Evolutionary conservation across 805 yeast species (phyloP).

Genomic region (Candida jianshihensis): DNA sequence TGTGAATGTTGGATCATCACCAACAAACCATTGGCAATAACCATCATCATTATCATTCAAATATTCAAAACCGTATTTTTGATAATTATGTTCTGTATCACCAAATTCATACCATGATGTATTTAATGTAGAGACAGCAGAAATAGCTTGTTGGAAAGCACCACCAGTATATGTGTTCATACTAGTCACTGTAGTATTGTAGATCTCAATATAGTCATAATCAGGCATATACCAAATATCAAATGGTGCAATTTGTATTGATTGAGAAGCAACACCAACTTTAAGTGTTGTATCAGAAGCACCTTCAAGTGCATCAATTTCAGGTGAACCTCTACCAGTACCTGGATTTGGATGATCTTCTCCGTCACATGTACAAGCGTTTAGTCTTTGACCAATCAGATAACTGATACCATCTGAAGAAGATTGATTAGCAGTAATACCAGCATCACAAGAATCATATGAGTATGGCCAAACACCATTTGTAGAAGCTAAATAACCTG

Average conservation of each 20-base stretch:
- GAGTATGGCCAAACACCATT: conserved; percentile 96
- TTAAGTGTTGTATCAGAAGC: conserved; percentile 49
- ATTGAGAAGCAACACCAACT: conserved; percentile 73
- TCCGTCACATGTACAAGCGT: conserved; percentile 71
- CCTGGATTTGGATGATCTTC: conserved; percentile 88
- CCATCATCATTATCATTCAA: conserved; percentile 64
- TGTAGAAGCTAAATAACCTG: conserved; percentile 81
- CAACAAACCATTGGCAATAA: conserved; percentile 82
- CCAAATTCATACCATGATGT: conserved; percentile 76
- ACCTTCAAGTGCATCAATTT: conserved; percentile 88
- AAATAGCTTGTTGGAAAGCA: conserved; percentile 88
- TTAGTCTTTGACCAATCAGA: conserved; percentile 77
- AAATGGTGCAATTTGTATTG: conserved; percentile 86
- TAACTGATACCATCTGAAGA: conserved; percentile 84
- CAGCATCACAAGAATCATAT: conserved; percentile 84
- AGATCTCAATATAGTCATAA: conserved; percentile 67
- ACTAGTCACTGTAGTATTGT: conserved; percentile 60
- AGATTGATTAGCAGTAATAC: conserved; percentile 91
- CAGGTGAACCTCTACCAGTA: conserved; percentile 90
- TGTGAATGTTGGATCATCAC: conserved; percentile 70
- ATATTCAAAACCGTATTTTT: conserved; percentile 73
- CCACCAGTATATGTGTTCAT: conserved; percentile 92
- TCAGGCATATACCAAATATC: conserved; percentile 95
- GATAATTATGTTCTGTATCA: conserved; percentile 45
- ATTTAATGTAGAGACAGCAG: conserved; percentile 75